Conservation (phyloP, 306 rosid species). For the Cicer judaicum region DNA sequence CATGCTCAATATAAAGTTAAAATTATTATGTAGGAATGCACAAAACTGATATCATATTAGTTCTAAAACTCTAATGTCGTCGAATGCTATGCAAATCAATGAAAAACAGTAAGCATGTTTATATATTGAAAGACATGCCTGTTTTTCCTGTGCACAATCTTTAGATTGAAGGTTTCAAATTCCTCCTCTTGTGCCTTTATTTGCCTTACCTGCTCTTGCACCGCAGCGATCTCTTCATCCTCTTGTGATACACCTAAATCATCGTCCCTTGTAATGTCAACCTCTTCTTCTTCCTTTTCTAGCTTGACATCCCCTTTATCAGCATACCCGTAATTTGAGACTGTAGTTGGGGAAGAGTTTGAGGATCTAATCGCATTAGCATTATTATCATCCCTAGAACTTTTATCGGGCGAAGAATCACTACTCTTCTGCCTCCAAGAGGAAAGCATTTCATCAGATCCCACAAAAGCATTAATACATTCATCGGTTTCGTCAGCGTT, state of each 20-base stretch:
- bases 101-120: conserved; percentile 27
- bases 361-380: conserved; percentile 62
- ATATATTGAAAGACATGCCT: conserved; percentile 60
- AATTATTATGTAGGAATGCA: conserved; percentile 12
- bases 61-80: conserved; percentile 31
- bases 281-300: conserved; percentile 79
- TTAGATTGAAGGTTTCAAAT: conserved; percentile 95
- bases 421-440: conserved; percentile 75
- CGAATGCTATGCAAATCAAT: conserved; percentile 14
- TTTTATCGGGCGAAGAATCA: conserved; percentile 81
- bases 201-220: conserved; percentile 99
- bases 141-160: conserved; percentile 98
- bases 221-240: conserved; percentile 97
- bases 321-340: conserved; percentile 79
- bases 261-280: conserved; percentile 69
- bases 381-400: conserved; percentile 75
- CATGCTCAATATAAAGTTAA: background rate
- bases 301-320: conserved; percentile 70
- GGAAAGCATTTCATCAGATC: conserved; percentile 66
- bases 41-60: conserved; percentile 20
- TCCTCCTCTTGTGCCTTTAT: conserved; percentile 96
- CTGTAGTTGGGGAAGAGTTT: conserved; percentile 77
- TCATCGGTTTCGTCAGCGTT: conserved; percentile 66
- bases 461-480: conserved; percentile 58
- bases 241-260: conserved; percentile 78